Percentiles rank a stretch among this genome's conserved stretches.
These are phyloP conservation scores for Lindgomyces ingoldianus DNA, from an alignment of 495 filamentous ascomycete species.

Conservation along the genomic window DNA sequence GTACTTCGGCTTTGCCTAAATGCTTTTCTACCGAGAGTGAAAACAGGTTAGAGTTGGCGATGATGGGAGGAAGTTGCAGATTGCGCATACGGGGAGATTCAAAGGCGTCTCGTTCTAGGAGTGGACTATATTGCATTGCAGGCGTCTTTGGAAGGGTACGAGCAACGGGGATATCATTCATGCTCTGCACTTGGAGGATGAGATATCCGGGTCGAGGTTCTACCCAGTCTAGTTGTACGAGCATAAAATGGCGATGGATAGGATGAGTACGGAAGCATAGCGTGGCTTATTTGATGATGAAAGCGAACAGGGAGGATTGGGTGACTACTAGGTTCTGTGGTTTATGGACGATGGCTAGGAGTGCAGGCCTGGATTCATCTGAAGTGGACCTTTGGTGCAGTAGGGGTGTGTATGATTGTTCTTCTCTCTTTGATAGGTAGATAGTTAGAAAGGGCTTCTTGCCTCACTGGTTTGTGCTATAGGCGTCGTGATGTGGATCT, in stretches of 20 bases:
- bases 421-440: constrained; percentile 5
- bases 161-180: neutral
- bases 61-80: neutral
- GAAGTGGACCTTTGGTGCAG: constrained; percentile 1
- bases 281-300: neutral
- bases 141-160: constrained; percentile 8
- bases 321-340: neutral
- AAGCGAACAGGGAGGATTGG: neutral
- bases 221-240: neutral
- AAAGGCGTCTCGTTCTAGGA: neutral
- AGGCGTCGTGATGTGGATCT: too few species aligned
- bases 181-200: constrained; percentile 1
- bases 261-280: neutral
- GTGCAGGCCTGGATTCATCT: constrained; percentile 16
- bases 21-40: neutral
- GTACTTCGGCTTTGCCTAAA: constrained; percentile 96
- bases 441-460: constrained; percentile 16
- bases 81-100: neutral
- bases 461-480: too few species aligned
- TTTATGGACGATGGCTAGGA: constrained; percentile 8
- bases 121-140: constrained; percentile 12
- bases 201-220: neutral
- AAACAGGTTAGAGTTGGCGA: neutral
- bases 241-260: neutral
- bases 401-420: neutral